Evolutionary conservation across 2,329 filamentous ascomycete genomes (phyloP).

Genomic region (Fusarium praegraminearum): DNA sequence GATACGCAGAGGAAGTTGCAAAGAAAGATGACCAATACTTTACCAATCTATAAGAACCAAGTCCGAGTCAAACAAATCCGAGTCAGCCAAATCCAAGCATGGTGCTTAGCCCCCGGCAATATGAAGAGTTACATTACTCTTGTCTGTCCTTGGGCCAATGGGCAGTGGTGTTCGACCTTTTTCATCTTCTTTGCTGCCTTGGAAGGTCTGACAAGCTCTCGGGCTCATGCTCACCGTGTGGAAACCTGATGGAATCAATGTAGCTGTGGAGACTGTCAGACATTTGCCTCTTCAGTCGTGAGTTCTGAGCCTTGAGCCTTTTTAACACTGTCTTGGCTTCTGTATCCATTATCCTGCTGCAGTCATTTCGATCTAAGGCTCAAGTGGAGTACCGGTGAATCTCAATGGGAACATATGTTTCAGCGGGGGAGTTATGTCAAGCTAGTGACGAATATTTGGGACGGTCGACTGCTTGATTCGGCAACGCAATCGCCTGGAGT

Average conservation of each 20-base stretch:
- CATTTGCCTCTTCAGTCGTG: conserved; percentile 13
- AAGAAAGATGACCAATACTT: conserved; percentile 58
- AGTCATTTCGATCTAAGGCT: neutral
- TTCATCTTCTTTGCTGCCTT: conserved; percentile 10
- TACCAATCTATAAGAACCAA: conserved; percentile 48
- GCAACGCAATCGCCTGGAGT: neutral
- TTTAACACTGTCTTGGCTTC: neutral
- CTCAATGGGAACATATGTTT: neutral
- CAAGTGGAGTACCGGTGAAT: neutral
- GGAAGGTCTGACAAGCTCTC: conserved; percentile 19
- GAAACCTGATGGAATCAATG: conserved; percentile 26
- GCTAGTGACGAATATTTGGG: neutral
- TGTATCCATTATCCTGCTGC: neutral
- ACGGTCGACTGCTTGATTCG: neutral
- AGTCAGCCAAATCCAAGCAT: conserved; percentile 12
- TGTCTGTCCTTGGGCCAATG: conserved; percentile 19
- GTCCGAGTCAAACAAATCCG: conserved; percentile 19
- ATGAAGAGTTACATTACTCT: conserved; percentile 20
- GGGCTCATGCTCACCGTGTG: neutral
- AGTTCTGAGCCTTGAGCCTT: neutral
- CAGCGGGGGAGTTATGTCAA: neutral
- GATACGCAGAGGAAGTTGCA: conserved; percentile 54
- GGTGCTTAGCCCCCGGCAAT: conserved; percentile 17
- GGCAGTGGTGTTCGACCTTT: neutral
- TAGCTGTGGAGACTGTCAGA: conserved; percentile 31